Percentiles rank a stretch among this genome's conserved stretches.
phyloP scores from a whole-genome alignment of 2,329 filamentous ascomycete species.

The Colletotrichum melonis region DNA sequence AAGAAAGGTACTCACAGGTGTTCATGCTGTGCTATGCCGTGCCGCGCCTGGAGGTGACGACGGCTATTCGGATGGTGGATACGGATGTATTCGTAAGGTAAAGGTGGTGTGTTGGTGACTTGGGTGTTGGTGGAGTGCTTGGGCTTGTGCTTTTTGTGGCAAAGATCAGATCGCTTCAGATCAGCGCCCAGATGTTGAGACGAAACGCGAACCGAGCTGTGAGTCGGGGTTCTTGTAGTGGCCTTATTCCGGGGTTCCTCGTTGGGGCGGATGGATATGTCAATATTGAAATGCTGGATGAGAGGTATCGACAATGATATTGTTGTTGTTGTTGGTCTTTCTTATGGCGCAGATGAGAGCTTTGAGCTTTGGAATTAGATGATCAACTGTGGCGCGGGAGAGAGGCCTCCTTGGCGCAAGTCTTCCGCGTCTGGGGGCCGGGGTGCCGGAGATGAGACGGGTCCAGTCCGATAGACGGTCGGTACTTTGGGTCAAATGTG shows the following conservation, averaged over 20 bases:
- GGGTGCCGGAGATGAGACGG: slow-evolving; percentile 19
- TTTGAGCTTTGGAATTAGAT: background rate
- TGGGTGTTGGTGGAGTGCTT: slow-evolving; percentile 1
- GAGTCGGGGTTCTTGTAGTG: background rate
- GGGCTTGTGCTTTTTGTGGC: slow-evolving; percentile 23
- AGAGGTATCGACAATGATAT: too few species aligned
- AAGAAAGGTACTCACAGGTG: slow-evolving; percentile 27
- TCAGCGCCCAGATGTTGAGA: slow-evolving; percentile 25
- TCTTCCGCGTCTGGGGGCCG: background rate
- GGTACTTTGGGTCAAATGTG: too few species aligned
- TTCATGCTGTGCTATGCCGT: slow-evolving; percentile 22
- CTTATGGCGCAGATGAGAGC: background rate
- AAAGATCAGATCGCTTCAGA: slow-evolving; percentile 34
- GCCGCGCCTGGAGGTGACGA: background rate
- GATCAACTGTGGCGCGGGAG: background rate
- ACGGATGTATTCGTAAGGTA: background rate
- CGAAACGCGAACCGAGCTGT: slow-evolving; percentile 36
- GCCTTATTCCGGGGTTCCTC: background rate
- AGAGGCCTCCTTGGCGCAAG: slow-evolving; percentile 29
- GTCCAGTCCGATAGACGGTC: background rate
- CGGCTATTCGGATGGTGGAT: background rate
- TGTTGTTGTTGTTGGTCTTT: background rate
- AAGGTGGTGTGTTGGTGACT: too few species aligned
- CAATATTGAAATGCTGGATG: too few species aligned
- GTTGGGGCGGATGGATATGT: background rate